These are phyloP conservation scores for Geranium incanum DNA, from an alignment of 441 rosid species.

Conservation along the genomic window DNA sequence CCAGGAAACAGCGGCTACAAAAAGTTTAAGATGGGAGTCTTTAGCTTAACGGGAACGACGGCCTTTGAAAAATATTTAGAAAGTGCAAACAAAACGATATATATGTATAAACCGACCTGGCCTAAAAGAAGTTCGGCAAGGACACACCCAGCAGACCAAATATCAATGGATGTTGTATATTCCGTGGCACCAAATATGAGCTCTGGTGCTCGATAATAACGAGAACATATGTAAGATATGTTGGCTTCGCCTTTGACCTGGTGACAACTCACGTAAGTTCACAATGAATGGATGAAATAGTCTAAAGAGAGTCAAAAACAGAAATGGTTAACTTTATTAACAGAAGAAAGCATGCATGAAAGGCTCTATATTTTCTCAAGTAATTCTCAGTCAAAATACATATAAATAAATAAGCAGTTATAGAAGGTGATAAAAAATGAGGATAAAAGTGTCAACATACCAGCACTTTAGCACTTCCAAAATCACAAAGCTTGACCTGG, in stretches of 20 bases:
- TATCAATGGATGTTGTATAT: constrained; percentile 92
- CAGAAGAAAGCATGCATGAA: background rate
- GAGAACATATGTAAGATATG: constrained; percentile 88
- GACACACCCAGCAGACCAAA: constrained; percentile 99
- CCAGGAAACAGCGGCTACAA: constrained; percentile 90
- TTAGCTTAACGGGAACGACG: background rate
- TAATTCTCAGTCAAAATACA: background rate
- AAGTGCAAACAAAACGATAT: background rate
- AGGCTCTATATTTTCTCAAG: background rate
- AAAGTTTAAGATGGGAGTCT: background rate
- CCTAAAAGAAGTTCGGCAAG: constrained; percentile 98
- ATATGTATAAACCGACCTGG: constrained; percentile 45
- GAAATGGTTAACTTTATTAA: background rate
- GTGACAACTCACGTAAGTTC: constrained; percentile 15
- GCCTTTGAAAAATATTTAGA: background rate
- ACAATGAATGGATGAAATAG: background rate
- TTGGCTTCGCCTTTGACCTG: constrained; percentile 92
- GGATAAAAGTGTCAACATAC: constrained; percentile 35
- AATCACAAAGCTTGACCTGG: constrained; percentile 96
- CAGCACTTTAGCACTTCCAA: constrained; percentile 98
- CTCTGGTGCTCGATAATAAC: constrained; percentile 96
- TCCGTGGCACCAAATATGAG: constrained; percentile 98
- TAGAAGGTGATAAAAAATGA: background rate
- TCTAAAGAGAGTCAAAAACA: background rate
- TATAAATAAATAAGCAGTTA: background rate